phyloP scores from a whole-genome alignment of 2,329 filamentous ascomycete species.

The Diplodia scrobiculata region DNA sequence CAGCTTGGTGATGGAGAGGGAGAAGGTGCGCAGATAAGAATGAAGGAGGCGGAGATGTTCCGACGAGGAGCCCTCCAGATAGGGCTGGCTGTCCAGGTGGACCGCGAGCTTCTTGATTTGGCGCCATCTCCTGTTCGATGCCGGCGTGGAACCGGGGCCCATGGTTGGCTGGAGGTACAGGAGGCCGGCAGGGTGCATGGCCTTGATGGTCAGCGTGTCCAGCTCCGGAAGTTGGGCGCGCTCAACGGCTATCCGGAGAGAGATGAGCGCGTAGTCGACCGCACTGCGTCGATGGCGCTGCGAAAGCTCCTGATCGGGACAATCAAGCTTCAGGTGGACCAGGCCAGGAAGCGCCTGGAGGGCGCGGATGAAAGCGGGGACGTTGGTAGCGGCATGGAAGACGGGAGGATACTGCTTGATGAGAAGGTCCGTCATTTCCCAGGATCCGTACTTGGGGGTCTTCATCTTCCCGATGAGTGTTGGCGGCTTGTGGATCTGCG shows the following conservation, averaged over 20 bases:
- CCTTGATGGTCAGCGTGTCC: slow-evolving; percentile 69
- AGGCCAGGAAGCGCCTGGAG: slow-evolving; percentile 69
- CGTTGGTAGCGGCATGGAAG: slow-evolving; percentile 87
- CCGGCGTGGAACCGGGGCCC: slow-evolving; percentile 73
- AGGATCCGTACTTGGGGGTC: slow-evolving; percentile 75
- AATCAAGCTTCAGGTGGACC: slow-evolving; percentile 73
- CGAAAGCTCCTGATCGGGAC: slow-evolving; percentile 68
- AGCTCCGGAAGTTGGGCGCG: slow-evolving; percentile 67
- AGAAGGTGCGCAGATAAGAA: slow-evolving; percentile 74
- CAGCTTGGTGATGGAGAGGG: slow-evolving; percentile 66
- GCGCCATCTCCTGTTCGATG: slow-evolving; percentile 70
- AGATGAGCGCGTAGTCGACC: slow-evolving; percentile 88
- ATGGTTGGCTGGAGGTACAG: slow-evolving; percentile 74
- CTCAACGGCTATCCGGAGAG: slow-evolving; percentile 80
- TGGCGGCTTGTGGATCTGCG: slow-evolving; percentile 64
- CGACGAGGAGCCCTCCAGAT: slow-evolving; percentile 55
- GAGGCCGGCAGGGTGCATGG: slow-evolving; percentile 74
- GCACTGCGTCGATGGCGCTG: slow-evolving; percentile 69
- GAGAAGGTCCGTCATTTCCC: slow-evolving; percentile 76
- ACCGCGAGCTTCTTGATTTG: slow-evolving; percentile 76
- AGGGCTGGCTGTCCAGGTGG: slow-evolving; percentile 71
- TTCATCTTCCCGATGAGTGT: slow-evolving; percentile 57
- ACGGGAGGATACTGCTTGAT: slow-evolving; percentile 85
- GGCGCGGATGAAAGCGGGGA: slow-evolving; percentile 77
- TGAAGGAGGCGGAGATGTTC: slow-evolving; percentile 69